Conservation (phyloP, 345 rosid species). For the Clausena lansium region DNA sequence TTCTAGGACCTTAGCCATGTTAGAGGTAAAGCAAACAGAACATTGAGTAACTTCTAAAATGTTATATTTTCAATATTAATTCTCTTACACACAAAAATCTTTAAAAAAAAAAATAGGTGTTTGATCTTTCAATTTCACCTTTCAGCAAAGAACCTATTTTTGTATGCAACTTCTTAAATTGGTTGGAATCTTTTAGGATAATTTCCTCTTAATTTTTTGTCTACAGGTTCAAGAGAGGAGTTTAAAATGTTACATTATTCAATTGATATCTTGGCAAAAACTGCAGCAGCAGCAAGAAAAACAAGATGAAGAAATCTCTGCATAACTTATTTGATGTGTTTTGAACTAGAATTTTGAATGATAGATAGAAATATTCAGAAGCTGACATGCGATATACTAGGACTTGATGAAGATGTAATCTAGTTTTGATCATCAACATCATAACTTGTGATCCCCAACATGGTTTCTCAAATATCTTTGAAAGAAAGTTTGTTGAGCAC, state of each 20-base stretch:
- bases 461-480: neutral
- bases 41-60: too few species aligned
- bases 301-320: constrained; percentile 1
- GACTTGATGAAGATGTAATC: neutral
- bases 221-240: constrained; percentile 64
- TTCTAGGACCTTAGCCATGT: constrained; percentile 39
- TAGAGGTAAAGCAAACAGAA: constrained; percentile 41
- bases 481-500: too few species aligned
- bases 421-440: neutral
- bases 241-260: constrained; percentile 46
- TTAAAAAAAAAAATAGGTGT: neutral
- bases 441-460: neutral
- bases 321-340: neutral
- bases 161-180: neutral
- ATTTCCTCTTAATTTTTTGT: constrained; percentile 10
- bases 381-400: neutral
- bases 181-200: neutral
- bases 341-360: neutral
- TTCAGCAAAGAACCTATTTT: neutral
- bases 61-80: neutral
- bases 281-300: constrained; percentile 18
- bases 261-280: constrained; percentile 22
- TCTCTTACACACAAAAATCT: neutral
- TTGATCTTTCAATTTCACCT: neutral
- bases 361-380: neutral